Conservation (phyloP, 2,329 filamentous ascomycete species). For the Sphaerulina vaccinii region DNA sequence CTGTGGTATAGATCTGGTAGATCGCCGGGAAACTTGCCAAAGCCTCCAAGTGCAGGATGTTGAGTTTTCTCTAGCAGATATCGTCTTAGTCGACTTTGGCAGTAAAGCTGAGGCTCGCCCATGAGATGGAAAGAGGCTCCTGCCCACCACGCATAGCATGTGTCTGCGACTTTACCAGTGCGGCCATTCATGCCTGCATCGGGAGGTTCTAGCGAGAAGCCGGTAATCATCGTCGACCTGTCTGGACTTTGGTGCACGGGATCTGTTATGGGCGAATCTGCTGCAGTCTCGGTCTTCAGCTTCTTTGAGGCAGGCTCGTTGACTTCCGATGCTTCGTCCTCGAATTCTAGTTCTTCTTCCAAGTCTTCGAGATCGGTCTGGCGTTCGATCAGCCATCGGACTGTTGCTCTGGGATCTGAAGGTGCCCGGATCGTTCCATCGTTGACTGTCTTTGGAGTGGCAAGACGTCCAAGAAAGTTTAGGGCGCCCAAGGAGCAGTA, state of each 20-base stretch:
- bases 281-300: conserved; percentile 1
- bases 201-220: conserved; percentile 11
- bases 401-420: conserved; percentile 40
- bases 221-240: conserved; percentile 21
- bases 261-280: conserved; percentile 4
- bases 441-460: conserved; percentile 1
- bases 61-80: conserved; percentile 86
- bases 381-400: conserved; percentile 49
- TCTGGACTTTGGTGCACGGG: conserved; percentile 30
- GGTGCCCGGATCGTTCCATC: conserved; percentile 31
- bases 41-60: conserved; percentile 64
- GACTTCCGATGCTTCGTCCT: not conserved
- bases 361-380: conserved; percentile 44
- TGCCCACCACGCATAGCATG: conserved; percentile 96
- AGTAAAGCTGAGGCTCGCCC: conserved; percentile 22
- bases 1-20: conserved; percentile 76
- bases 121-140: conserved; percentile 55
- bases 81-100: conserved; percentile 44
- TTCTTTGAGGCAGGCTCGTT: conserved; percentile 3
- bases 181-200: conserved; percentile 80
- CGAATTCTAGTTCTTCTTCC: conserved; percentile 38
- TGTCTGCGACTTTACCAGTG: conserved; percentile 87
- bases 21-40: conserved; percentile 48
- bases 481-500: conserved; percentile 83
- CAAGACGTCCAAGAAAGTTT: conserved; percentile 67